These are phyloP conservation scores for Boletus reticulatus DNA, from an alignment of 768 basidiomycete species.

Conservation along the genomic window DNA sequence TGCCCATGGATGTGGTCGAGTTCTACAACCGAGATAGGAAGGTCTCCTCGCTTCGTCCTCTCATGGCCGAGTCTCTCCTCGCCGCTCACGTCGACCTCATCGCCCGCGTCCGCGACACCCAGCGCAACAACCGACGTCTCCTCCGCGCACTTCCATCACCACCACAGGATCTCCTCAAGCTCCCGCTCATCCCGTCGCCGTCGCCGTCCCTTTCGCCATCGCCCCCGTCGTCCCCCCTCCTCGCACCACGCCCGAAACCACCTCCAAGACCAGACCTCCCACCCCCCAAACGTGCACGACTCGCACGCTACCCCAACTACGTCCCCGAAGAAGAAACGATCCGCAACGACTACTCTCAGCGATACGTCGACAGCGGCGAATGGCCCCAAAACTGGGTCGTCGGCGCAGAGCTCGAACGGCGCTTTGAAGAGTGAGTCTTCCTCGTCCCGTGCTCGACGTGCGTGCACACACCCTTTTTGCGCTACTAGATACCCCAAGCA, in stretches of 20 bases:
- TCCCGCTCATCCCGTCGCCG: slow-evolving; percentile 59
- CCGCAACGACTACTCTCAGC: slow-evolving; percentile 89
- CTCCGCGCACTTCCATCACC: slow-evolving; percentile 55
- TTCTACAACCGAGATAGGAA: slow-evolving; percentile 16
- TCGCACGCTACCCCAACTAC: slow-evolving; percentile 74
- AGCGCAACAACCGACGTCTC: slow-evolving; percentile 55
- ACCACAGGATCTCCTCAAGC: slow-evolving; percentile 50
- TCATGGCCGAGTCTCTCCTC: slow-evolving; percentile 51
- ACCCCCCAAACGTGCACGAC: slow-evolving; percentile 72
- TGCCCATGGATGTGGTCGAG: slow-evolving; percentile 42
- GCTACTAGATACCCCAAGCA: slow-evolving; percentile 86
- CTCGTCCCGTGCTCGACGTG: neutral
- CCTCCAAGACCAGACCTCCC: slow-evolving; percentile 49
- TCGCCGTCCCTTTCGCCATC: slow-evolving; percentile 51
- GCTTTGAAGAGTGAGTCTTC: slow-evolving; percentile 86
- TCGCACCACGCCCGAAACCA: slow-evolving; percentile 33
- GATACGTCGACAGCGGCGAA: slow-evolving; percentile 87
- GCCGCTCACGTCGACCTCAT: slow-evolving; percentile 60
- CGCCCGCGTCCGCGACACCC: slow-evolving; percentile 50
- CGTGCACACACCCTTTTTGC: neutral
- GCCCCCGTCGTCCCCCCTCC: slow-evolving; percentile 44
- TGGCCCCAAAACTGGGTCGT: slow-evolving; percentile 95
- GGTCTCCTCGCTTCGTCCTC: neutral
- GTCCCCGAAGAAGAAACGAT: slow-evolving; percentile 95
- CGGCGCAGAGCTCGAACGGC: slow-evolving; percentile 81